Evolutionary conservation across 805 yeast genomes (phyloP).

Genomic region (Pichia sporocuriosa): DNA sequence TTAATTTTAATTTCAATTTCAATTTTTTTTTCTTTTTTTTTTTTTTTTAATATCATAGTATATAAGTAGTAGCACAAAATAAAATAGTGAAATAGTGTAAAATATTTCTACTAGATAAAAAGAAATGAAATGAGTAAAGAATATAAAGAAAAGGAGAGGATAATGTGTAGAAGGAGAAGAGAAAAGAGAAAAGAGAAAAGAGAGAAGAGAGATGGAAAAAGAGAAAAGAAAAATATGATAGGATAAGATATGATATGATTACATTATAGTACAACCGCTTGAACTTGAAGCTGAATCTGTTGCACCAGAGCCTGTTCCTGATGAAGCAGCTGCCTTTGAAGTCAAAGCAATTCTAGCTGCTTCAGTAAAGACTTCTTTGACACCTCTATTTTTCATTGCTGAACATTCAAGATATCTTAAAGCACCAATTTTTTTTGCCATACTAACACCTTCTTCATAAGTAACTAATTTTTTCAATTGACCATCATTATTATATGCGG

Average conservation of each 20-base stretch:
- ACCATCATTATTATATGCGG: conserved; percentile 24
- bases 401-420: conserved; percentile 92
- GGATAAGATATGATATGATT: background rate
- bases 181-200: background rate
- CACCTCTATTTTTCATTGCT: conserved; percentile 94
- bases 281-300: conserved; percentile 33
- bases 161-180: too few species aligned
- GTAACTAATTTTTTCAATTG: conserved; percentile 51
- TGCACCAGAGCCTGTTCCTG: conserved; percentile 11
- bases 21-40: too few species aligned
- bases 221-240: background rate
- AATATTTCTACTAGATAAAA: too few species aligned
- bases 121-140: too few species aligned
- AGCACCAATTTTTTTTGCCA: conserved; percentile 92
- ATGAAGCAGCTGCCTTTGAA: conserved; percentile 60
- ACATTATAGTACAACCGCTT: conserved; percentile 25
- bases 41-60: too few species aligned
- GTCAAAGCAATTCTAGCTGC: conserved; percentile 95
- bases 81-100: too few species aligned
- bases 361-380: conserved; percentile 98
- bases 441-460: conserved; percentile 88
- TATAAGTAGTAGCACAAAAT: too few species aligned
- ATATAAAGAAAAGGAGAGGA: too few species aligned
- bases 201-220: conserved; percentile 5
- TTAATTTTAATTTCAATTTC: too few species aligned